Percentiles rank a stretch among this genome's conserved stretches.
These are phyloP conservation scores for Acanthamoeba triangularis DNA, from an alignment of 208 protist species.

Conservation along the genomic window DNA sequence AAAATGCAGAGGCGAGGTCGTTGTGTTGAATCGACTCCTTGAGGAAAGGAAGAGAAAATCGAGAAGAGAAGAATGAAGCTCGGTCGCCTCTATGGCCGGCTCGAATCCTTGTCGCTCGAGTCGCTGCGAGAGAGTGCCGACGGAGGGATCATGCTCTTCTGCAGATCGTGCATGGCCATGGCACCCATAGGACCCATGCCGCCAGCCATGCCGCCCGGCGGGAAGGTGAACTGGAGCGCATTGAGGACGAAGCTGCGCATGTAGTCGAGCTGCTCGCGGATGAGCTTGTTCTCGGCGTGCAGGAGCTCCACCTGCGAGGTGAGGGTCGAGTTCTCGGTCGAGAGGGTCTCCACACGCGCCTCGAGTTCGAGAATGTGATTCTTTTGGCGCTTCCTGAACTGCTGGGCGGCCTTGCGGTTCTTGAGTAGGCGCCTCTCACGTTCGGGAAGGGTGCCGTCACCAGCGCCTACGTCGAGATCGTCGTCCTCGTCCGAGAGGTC, in stretches of 20 bases:
- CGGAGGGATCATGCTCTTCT: not conserved
- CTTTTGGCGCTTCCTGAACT: conserved; percentile 70
- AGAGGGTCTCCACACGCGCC: conserved; percentile 2
- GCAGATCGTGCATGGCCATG: conserved; percentile 23
- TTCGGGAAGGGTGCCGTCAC: not conserved
- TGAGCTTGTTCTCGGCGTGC: conserved; percentile 73
- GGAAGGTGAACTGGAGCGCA: conserved; percentile 58
- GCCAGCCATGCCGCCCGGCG: not conserved
- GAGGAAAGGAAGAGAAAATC: not conserved
- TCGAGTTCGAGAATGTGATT: conserved; percentile 73
- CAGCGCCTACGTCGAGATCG: not conserved
- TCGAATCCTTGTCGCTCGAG: conserved; percentile 1
- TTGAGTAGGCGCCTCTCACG: conserved; percentile 53
- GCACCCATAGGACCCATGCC: no score
- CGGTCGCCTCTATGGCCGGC: not conserved
- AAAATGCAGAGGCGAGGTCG: no score
- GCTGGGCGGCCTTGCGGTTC: conserved; percentile 69
- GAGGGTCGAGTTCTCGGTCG: conserved; percentile 69
- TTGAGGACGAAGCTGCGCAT: conserved; percentile 70
- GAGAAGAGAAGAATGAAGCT: not conserved
- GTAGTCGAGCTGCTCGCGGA: conserved; percentile 70
- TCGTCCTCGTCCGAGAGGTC: not conserved
- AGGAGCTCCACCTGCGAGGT: conserved; percentile 52
- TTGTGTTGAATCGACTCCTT: no score
- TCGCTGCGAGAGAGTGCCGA: not conserved